Evolutionary conservation across 1,139 yeast species (phyloP), one percentile per base, ranked within the genome.

Genomic region (Scheffersomyces illinoinensis): DNA sequence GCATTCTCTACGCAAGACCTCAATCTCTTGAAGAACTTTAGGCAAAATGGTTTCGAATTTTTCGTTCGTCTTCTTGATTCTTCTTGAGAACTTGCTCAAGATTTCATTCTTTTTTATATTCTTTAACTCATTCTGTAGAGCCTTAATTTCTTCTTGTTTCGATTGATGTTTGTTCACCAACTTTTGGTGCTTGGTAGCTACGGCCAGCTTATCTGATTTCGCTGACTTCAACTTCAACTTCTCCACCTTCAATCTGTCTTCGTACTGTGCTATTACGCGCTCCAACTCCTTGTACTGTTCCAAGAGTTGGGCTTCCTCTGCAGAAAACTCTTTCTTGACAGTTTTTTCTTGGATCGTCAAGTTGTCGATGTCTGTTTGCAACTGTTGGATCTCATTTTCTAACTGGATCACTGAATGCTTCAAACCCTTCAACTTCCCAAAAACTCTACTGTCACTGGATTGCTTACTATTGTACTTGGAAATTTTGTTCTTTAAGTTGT

Each of bases 401-500:
- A 79, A 69, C 65, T 80, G 84, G 26, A 70, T 66, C 5, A 78
- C 81, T 0, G 79, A 71, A 60, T 80, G 82, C 60, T 78, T 73
- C 57, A 81, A 71, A 1, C 83, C 82, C 60, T 77, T 77, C 55
- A 80, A 67, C 61, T 78, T 80, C n/a, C 81, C 79, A 59, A 71
- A 66, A 1, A 71, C 66, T 55, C 81, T 67, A 54, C 72, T 75
- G 52, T 77, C 78, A 59, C 69, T 65, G 48, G 48, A 64, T 61
- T 61, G 70, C 64, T 61, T 70, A 67, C 54, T 66, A 43, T 59
- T 62, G 52, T 73, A 59, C 76, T 84, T 83, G 8, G 78, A 72
- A 5, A 86, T 80, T 63, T 84, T 84, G 24, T 72, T 76, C 64
- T 82, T 84, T 59, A 87, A 73, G 55, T 73, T 73, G 51, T 87